phyloP scores from a whole-genome alignment of 1,139 yeast species.

The Saccharomycopsis hybrid region DNA sequence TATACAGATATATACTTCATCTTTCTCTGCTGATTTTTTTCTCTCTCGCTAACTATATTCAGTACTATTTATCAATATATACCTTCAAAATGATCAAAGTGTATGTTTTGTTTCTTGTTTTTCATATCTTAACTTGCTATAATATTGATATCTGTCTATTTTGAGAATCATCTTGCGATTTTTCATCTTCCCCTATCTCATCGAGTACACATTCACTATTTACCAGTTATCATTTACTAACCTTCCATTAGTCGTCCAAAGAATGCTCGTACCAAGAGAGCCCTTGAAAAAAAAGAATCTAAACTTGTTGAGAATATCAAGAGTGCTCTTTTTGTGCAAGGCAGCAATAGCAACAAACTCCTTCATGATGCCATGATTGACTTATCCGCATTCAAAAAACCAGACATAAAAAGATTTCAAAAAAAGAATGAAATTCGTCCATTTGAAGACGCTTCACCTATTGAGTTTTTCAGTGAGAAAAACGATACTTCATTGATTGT shows the following conservation, averaged over 20 bases:
- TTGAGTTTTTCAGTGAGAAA: conserved; percentile 92
- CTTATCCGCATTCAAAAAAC: conserved; percentile 85
- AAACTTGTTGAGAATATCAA: conserved; percentile 87
- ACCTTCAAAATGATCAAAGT: too few relatives aligned
- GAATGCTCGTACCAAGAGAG: conserved; percentile 94
- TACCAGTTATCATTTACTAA: background rate
- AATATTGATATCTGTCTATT: too few relatives aligned
- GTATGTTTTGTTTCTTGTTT: too few relatives aligned
- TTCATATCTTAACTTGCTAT: too few relatives aligned
- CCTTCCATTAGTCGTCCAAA: conserved; percentile 44
- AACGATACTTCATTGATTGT: conserved; percentile 86
- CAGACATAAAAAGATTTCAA: conserved; percentile 77
- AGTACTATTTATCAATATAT: too few relatives aligned
- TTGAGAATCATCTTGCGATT: too few relatives aligned
- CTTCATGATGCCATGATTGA: conserved; percentile 89
- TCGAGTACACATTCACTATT: too few relatives aligned
- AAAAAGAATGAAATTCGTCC: conserved; percentile 89
- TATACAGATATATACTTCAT: too few relatives aligned
- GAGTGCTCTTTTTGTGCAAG: conserved; percentile 87
- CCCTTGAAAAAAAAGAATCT: conserved; percentile 81
- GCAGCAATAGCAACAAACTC: conserved; percentile 70
- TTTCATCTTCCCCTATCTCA: too few relatives aligned
- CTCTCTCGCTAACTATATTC: too few relatives aligned
- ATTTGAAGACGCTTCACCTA: conserved; percentile 80
- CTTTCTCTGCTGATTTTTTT: too few relatives aligned